These are phyloP conservation scores for Phaseolus coccineus DNA, from an alignment of 331 rosid species.

Conservation along the genomic window DNA sequence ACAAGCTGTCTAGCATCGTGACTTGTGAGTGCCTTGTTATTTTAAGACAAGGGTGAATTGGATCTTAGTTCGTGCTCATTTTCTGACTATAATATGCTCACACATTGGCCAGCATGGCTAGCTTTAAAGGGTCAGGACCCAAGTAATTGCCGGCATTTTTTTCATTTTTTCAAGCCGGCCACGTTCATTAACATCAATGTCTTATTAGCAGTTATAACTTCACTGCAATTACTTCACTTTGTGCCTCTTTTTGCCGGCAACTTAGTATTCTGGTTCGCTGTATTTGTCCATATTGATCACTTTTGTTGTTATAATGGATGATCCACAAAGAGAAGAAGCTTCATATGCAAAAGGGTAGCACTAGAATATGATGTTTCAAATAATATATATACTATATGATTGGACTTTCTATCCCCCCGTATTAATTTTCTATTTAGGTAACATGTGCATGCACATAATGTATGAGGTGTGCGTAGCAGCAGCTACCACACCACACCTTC, in stretches of 20 bases:
- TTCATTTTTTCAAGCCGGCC: slow-evolving; percentile 51
- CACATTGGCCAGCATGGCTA: slow-evolving; percentile 49
- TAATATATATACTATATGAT: slow-evolving; percentile 14
- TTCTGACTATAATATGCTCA: slow-evolving; percentile 41
- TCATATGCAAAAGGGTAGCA: slow-evolving; percentile 35
- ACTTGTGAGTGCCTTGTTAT: slow-evolving; percentile 41
- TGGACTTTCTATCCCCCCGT: slow-evolving; percentile 39
- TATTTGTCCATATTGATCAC: slow-evolving; percentile 45
- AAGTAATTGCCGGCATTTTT: slow-evolving; percentile 49
- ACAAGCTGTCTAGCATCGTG: slow-evolving; percentile 58
- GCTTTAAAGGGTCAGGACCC: slow-evolving; percentile 27
- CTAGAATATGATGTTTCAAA: slow-evolving; percentile 28
- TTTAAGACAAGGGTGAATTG: slow-evolving; percentile 45
- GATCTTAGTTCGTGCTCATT: slow-evolving; percentile 44
- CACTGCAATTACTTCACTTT: slow-evolving; percentile 37
- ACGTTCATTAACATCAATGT: slow-evolving; percentile 52
- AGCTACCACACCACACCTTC: slow-evolving; percentile 30
- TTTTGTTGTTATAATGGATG: slow-evolving; percentile 34
- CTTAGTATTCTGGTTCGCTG: slow-evolving; percentile 59
- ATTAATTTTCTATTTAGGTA: slow-evolving; percentile 38
- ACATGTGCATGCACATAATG: slow-evolving; percentile 58
- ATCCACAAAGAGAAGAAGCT: slow-evolving; percentile 35
- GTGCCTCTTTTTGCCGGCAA: slow-evolving; percentile 67
- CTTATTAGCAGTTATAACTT: slow-evolving; percentile 50
- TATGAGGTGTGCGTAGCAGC: slow-evolving; percentile 46